Evolutionary conservation across 2,329 filamentous ascomycete genomes (phyloP), one percentile per base, ranked within the genome.

Genomic region (Pseudogymnoascus sp.): DNA sequence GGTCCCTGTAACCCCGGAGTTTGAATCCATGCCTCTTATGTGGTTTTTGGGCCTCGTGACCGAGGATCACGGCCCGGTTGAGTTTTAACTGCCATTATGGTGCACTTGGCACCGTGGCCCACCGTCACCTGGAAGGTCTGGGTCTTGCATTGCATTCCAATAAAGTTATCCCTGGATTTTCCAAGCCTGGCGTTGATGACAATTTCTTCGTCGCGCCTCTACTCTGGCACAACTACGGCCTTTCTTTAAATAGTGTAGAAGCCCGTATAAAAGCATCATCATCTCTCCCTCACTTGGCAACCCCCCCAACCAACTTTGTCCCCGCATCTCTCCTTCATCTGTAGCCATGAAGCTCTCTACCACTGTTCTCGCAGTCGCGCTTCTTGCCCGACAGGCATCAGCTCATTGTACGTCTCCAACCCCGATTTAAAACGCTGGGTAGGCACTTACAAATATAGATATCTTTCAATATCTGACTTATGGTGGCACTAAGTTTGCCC

Each of bases 381-480:
- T 55, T 55, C 45, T 55, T 33, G 45, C 45, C n/a, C 45, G n/a
- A 55, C n/a, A 55, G 45, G 26, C 45, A 55, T 55, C 45, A 31
- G 45, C 45, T 19, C 45, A 55, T 16, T 55, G 45, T 55, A 55
- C 1, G 45, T 55, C 26, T 26, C 45, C 10, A 31, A 33, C 7
- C 29, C 19, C 26, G 8, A 19, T 31, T 19, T 3, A 55, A 31
- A 16, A 19, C 10, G 14, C 45, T 12, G 45, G 11, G 12, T 33
- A 55, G 26, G 10, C 10, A 5, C 45, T 55, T 55, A 55, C 16
- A 33, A 19, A 31, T 55, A 10, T 2, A 55, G 43, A 62, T 38
- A 62, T 62, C 16, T 62, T 62, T 38, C 3, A 62, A 29, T 62
- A 62, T 16, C 21, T 62, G 16, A 62, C 61, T 19, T 55, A 35